Percentiles rank a stretch among this genome's conserved stretches.
Conservation (phyloP, 805 yeast genomes). For the Starmerella davenportii region DNA sequence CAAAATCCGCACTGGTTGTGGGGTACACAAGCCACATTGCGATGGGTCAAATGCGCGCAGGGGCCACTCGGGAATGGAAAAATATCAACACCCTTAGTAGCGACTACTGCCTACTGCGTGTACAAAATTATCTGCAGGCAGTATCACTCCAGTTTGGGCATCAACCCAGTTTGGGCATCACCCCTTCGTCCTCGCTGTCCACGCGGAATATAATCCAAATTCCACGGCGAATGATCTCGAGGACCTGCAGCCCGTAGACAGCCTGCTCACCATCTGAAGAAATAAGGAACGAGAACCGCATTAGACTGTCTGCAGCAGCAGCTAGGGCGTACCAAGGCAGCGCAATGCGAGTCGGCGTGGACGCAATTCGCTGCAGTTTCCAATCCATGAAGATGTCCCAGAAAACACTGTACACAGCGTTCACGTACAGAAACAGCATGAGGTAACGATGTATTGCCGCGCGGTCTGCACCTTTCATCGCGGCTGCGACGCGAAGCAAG, state of each 20-base stretch:
- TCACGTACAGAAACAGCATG: slow-evolving; percentile 33
- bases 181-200: slow-evolving; percentile 40
- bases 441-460: slow-evolving; percentile 8
- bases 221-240: slow-evolving; percentile 73
- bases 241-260: slow-evolving; percentile 43
- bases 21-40: no score
- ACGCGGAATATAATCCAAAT: slow-evolving; percentile 75
- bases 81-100: no score
- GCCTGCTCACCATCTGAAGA: slow-evolving; percentile 40
- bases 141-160: no score
- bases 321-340: slow-evolving; percentile 35
- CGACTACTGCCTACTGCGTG: no score
- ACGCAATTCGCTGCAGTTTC: slow-evolving; percentile 22
- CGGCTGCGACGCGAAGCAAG: slow-evolving; percentile 11
- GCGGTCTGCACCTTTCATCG: slow-evolving; percentile 4
- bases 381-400: slow-evolving; percentile 92
- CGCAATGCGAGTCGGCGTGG: slow-evolving; percentile 28
- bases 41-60: no score
- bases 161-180: neutral
- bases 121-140: no score
- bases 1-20: no score
- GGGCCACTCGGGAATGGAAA: no score
- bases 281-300: slow-evolving; percentile 65
- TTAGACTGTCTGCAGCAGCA: slow-evolving; percentile 38
- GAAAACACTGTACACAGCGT: slow-evolving; percentile 57